Evolutionary conservation across 2,329 filamentous ascomycete species (phyloP).

Genomic region (Fusarium napiforme): DNA sequence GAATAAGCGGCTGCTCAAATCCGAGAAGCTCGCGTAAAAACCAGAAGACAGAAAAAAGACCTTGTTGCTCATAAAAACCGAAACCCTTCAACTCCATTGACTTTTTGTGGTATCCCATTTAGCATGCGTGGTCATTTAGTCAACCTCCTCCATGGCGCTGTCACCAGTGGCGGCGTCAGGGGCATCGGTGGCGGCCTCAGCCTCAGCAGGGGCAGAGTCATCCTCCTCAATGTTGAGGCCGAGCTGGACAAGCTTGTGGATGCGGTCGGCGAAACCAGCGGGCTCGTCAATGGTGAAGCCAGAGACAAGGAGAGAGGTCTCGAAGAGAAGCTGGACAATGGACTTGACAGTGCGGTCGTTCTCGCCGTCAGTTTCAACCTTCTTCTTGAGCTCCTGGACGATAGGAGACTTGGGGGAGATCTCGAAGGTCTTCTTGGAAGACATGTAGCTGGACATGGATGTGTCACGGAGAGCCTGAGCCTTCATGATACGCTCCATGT

Average conservation of each 20-base stretch:
- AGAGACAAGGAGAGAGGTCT: conserved; percentile 97
- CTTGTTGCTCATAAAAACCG: conserved; percentile 48
- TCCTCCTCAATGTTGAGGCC: conserved; percentile 97
- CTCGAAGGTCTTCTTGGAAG: conserved; percentile 99
- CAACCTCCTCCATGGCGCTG: conserved; percentile 99
- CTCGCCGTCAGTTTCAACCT: conserved; percentile 97
- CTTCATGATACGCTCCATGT: conserved; percentile 99
- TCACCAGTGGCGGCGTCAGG: conserved; percentile 72
- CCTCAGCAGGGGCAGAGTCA: conserved; percentile 75
- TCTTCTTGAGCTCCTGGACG: conserved; percentile 99
- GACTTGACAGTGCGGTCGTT: conserved; percentile 99
- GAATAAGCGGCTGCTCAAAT: conserved; percentile 45
- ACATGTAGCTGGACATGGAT: conserved; percentile 99
- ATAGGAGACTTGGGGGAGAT: conserved; percentile 99
- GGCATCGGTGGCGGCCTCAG: conserved; percentile 66
- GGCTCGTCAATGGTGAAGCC: conserved; percentile 99
- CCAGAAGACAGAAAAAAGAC: conserved; percentile 48
- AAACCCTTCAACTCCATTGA: conserved; percentile 57
- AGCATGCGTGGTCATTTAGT: conserved; percentile 68
- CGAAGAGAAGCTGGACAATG: conserved; percentile 97
- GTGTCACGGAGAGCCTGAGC: conserved; percentile 99
- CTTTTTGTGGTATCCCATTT: conserved; percentile 55
- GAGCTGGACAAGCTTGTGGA: conserved; percentile 99
- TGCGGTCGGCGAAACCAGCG: conserved; percentile 96
- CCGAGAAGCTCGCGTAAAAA: conserved; percentile 44